Conservation (phyloP, 1,139 yeast genomes). For the Entelexis paramagnoliae region DNA sequence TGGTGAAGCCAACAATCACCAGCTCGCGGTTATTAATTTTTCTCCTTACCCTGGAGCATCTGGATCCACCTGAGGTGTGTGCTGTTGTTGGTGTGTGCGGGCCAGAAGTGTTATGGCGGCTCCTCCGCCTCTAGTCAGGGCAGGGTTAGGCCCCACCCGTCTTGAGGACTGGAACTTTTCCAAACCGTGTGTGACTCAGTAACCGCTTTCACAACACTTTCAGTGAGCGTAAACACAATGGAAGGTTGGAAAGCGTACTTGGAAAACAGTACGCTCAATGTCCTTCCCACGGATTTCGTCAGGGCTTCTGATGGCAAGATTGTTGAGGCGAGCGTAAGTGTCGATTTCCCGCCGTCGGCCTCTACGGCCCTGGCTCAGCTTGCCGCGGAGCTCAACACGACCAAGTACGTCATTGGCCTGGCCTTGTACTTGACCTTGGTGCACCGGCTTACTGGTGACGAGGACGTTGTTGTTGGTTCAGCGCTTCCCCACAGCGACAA, state of each 20-base stretch:
- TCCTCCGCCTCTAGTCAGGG: background rate
- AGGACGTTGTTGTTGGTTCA: constrained; percentile 78
- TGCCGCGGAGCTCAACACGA: constrained; percentile 21
- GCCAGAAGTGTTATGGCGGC: background rate
- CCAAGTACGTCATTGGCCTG: constrained; percentile 45
- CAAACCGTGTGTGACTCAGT: background rate
- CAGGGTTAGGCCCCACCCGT: background rate
- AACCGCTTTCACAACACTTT: background rate
- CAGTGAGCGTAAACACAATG: constrained; percentile 19
- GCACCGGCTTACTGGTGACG: constrained; percentile 83
- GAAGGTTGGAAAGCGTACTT: constrained; percentile 58
- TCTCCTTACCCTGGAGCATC: background rate
- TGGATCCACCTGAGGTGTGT: background rate
- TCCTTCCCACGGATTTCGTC: constrained; percentile 77
- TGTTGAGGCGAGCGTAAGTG: constrained; percentile 49
- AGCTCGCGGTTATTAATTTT: constrained; percentile 4
- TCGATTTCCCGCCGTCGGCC: constrained; percentile 32
- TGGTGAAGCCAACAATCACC: background rate
- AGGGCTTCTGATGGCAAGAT: constrained; percentile 64
- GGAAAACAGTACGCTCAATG: constrained; percentile 75
- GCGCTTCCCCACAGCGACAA: constrained; percentile 17
- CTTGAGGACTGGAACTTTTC: background rate
- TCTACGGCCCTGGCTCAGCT: constrained; percentile 9
- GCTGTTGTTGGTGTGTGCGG: background rate
- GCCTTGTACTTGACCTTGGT: constrained; percentile 65